Evolutionary conservation across 768 basidiomycete genomes (phyloP), one percentile per base, ranked within the genome.

Genomic region (Auricularia cornea): DNA sequence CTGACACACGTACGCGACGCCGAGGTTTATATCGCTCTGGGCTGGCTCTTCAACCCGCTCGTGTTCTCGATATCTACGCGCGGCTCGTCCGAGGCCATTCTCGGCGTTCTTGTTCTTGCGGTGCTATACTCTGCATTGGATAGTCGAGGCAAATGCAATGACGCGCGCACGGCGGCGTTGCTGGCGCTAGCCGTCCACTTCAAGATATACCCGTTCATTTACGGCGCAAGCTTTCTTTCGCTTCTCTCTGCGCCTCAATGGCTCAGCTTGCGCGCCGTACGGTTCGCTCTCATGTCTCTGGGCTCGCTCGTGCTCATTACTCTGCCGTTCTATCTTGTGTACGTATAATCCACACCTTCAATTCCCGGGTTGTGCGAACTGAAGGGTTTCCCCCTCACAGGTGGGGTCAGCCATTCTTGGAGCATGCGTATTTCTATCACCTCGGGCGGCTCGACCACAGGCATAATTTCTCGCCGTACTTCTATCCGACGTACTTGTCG

Each of bases 391-490:
- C 51, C 52, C 60, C 33, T 11, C 12, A 56, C 68, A 98, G 96
- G 59, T 99, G 97, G 95, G 97, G 97, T 20, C 80, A 89, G 66
- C 88, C 96, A 0, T 97, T 98, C 78, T 74, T 98, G 23, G 80
- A 90, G 62, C 90, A 98, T 72, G 87, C 97, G 1, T 98, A 94
- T 73, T 79, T 98, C 16, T 98, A 98, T 72, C 97, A 98, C 68
- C 76, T 92, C 11, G 84, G 88, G 66, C 85, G 97, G 23, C 85
- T 92, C 23, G 97, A 99, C 75, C 95, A 98, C 69, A 89, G 96
- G 62, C 97, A 98, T 75, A 99, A 99, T 73, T 98, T 99, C 75
- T 94, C 95, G 5, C 92, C 94, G 0, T 97, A 98, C 77, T 98
- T 97, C 75, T 98, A 98, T 72, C 85, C 89, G 35, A 93, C 89